A percentile compares a stretch with the other conserved stretches of the same genome.
phyloP scores from a whole-genome alignment of 1,284 basidiomycete species.

The Coriolopsis trogii region DNA sequence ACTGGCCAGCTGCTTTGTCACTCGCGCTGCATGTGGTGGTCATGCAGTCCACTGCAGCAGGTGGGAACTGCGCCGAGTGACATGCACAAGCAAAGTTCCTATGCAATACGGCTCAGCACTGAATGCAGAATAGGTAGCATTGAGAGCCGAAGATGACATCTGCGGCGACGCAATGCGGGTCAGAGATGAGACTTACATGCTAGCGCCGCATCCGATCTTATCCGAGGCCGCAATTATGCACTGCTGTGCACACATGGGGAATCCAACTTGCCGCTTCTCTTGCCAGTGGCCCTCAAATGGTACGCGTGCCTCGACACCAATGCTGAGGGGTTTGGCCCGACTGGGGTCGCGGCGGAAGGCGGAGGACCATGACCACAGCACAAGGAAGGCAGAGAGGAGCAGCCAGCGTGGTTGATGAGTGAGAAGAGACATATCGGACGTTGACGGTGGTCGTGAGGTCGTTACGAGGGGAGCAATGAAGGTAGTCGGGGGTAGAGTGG shows the following conservation, averaged over 20 bases:
- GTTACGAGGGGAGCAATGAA: not conserved
- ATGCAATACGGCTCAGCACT: not conserved
- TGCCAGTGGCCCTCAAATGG: not conserved
- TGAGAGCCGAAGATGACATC: not conserved
- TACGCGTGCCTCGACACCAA: constrained; percentile 23
- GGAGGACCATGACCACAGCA: constrained; percentile 23
- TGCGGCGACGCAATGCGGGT: not conserved
- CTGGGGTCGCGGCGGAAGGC: constrained; percentile 12
- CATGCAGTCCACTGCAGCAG: constrained; percentile 24
- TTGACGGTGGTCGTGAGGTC: constrained; percentile 2
- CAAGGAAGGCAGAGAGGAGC: constrained; percentile 23
- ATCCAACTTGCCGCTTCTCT: constrained; percentile 5
- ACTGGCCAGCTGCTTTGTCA: constrained; percentile 19
- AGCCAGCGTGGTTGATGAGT: constrained; percentile 25
- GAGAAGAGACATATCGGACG: constrained; percentile 5
- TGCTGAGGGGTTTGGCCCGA: constrained; percentile 10
- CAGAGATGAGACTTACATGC: constrained; percentile 17
- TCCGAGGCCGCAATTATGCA: constrained; percentile 12
- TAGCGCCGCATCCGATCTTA: constrained; percentile 17
- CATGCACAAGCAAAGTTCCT: constrained; percentile 25
- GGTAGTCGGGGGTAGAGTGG: not conserved
- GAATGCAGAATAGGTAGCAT: too few species aligned
- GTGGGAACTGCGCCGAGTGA: constrained; percentile 21
- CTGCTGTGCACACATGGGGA: constrained; percentile 12
- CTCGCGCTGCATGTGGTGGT: constrained; percentile 14